Percentiles rank a stretch among this genome's conserved stretches.
Evolutionary conservation across 164 flowering plant species (phyloP).

Genomic region (Warburgia ugandensis): DNA sequence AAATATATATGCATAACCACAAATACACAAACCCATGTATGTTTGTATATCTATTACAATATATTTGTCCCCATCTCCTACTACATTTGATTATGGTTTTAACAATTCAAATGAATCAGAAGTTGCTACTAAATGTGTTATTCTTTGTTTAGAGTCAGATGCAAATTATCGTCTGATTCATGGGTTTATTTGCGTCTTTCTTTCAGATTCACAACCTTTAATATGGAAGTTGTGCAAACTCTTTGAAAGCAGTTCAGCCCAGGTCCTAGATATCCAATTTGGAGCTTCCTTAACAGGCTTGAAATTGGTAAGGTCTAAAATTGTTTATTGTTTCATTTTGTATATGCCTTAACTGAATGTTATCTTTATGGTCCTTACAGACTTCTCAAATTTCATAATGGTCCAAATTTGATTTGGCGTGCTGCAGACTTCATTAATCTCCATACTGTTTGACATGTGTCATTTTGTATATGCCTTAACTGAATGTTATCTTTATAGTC

Average conservation of each 20-base stretch:
- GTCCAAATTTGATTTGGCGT: not conserved
- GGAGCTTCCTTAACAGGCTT: slow-evolving; percentile 44
- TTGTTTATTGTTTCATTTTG: not conserved
- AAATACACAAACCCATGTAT: too few relatives aligned
- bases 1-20: too few relatives aligned
- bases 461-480: too few relatives aligned
- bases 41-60: too few relatives aligned
- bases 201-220: slow-evolving; percentile 39
- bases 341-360: too few relatives aligned
- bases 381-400: not conserved
- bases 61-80: too few relatives aligned
- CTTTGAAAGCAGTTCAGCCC: slow-evolving; percentile 36
- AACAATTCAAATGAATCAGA: too few relatives aligned
- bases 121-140: too few relatives aligned
- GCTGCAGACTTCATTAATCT: not conserved
- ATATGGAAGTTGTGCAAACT: slow-evolving; percentile 66
- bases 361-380: too few relatives aligned
- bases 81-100: too few relatives aligned
- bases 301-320: slow-evolving; percentile 55
- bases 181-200: not conserved
- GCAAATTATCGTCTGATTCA: not conserved
- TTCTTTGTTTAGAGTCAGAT: too few relatives aligned
- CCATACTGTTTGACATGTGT: not conserved
- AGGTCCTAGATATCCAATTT: slow-evolving; percentile 65
- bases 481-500: too few relatives aligned